Percentiles rank a stretch among this genome's conserved stretches.
These are phyloP conservation scores for Larix kaempferi DNA, from an alignment of 75 land plant species.

Conservation along the genomic window DNA sequence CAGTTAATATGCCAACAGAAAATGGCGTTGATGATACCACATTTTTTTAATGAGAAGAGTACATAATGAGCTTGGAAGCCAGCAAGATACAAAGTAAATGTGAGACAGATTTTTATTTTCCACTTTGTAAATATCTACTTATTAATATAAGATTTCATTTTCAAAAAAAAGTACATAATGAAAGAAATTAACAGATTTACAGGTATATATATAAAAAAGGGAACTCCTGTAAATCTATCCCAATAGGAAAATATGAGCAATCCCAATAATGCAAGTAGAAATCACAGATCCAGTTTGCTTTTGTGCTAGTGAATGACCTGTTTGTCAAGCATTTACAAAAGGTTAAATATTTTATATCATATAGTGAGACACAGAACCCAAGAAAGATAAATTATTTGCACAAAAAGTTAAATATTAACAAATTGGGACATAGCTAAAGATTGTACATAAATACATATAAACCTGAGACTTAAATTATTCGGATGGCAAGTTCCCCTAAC, in stretches of 20 bases:
- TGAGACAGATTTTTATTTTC: too few species aligned
- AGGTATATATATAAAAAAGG: neutral
- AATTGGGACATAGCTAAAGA: neutral
- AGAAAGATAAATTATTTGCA: neutral
- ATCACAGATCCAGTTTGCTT: too few species aligned
- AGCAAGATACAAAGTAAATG: too few species aligned
- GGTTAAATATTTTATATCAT: neutral
- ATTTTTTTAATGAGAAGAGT: too few species aligned
- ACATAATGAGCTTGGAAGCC: too few species aligned
- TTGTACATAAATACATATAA: neutral
- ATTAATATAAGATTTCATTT: neutral
- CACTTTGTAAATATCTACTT: too few species aligned
- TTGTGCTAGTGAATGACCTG: too few species aligned
- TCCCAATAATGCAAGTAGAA: too few species aligned
- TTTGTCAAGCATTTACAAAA: too few species aligned
- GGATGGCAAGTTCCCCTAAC: neutral
- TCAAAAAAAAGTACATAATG: neutral
- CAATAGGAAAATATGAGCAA: neutral
- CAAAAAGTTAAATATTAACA: neutral
- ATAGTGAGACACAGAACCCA: neutral
- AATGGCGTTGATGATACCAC: too few species aligned
- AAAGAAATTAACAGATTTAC: neutral
- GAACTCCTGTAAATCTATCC: neutral
- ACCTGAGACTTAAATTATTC: neutral
- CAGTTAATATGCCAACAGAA: too few species aligned